A percentile compares a stretch with the other conserved stretches of the same genome.
Evolutionary conservation across 176 grass and related monocot genomes (phyloP).

Genomic region (Zoysia japonica): DNA sequence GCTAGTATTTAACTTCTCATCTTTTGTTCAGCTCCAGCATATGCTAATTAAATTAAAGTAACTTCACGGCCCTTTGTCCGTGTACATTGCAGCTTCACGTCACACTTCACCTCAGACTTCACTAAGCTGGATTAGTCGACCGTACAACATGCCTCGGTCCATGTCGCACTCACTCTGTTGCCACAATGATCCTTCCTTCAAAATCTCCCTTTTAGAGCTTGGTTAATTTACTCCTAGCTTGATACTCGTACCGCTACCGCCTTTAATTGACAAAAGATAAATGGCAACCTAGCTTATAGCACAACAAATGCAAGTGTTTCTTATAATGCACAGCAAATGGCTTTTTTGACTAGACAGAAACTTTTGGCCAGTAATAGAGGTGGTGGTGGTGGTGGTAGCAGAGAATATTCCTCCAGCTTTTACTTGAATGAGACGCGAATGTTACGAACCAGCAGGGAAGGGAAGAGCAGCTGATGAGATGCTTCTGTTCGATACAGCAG

Average conservation of each 20-base stretch:
- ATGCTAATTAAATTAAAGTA: neutral
- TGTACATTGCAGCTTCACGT: neutral
- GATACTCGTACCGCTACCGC: neutral
- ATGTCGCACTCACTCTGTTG: neutral
- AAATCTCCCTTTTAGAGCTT: neutral
- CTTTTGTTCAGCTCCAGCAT: too few relatives aligned
- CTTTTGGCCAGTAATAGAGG: neutral
- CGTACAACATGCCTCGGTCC: neutral
- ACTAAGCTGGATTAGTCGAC: neutral
- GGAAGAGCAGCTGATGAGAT: neutral
- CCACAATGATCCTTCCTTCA: neutral
- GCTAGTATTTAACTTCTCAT: too few relatives aligned
- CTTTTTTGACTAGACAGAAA: neutral
- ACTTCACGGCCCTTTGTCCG: neutral
- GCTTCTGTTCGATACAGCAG: too few relatives aligned
- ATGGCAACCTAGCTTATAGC: neutral
- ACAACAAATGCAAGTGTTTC: neutral
- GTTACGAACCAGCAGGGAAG: neutral
- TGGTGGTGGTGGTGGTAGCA: neutral
- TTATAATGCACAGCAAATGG: slow-evolving; percentile 7
- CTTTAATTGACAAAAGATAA: neutral
- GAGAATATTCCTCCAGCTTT: slow-evolving; percentile 12
- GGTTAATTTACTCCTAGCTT: neutral
- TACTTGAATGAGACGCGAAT: neutral
- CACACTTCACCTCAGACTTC: neutral